These are phyloP conservation scores for Verticillium dahliae DNA, from an alignment of 2,329 filamentous ascomycete species.

Conservation along the genomic window DNA sequence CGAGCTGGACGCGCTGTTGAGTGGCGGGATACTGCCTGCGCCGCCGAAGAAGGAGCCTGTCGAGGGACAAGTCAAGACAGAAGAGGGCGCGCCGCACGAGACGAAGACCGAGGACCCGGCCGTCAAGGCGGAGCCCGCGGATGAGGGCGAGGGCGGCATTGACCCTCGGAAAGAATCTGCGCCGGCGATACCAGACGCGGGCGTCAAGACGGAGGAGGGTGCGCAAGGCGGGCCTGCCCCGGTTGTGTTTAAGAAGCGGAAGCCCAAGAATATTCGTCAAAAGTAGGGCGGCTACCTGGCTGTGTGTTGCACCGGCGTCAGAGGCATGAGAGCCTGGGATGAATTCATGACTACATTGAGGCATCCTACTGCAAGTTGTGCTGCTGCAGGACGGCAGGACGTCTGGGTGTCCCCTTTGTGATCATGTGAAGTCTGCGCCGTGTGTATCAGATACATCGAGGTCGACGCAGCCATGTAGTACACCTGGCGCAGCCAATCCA, in stretches of 20 bases:
- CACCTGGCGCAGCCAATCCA: no score
- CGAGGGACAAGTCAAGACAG: constrained; percentile 9
- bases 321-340: not conserved
- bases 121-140: constrained; percentile 32
- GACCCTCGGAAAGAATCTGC: constrained; percentile 2
- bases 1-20: constrained; percentile 58
- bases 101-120: constrained; percentile 20
- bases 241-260: constrained; percentile 76
- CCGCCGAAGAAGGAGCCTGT: constrained; percentile 19
- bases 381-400: no score
- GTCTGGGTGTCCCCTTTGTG: no score
- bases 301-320: no score
- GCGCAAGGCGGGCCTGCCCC: constrained; percentile 29
- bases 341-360: not conserved
- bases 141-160: constrained; percentile 9
- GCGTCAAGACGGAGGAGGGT: constrained; percentile 34
- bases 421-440: no score
- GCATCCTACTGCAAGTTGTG: no score
- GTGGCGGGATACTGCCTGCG: constrained; percentile 22
- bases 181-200: constrained; percentile 2
- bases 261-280: constrained; percentile 58
- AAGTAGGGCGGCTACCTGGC: constrained; percentile 30
- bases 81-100: constrained; percentile 9
- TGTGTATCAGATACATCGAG: no score
- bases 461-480: no score